A percentile compares a stretch with the other conserved stretches of the same genome.
These are phyloP conservation scores for Brassica balearica DNA, from an alignment of 441 rosid genomes.

Conservation along the genomic window DNA sequence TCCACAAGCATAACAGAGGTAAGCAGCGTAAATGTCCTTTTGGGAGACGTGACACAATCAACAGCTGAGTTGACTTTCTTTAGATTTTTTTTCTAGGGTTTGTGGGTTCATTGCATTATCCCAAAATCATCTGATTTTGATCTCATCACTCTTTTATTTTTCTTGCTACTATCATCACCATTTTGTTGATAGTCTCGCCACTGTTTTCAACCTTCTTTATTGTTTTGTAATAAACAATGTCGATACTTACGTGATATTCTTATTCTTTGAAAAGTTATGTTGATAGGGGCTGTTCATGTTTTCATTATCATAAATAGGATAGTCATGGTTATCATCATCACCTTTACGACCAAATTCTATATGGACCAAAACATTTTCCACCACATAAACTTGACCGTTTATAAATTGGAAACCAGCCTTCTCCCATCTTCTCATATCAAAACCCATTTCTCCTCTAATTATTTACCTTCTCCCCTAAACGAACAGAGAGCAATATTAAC, in stretches of 20 bases:
- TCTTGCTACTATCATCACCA: conserved; percentile 39
- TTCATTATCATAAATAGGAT: conserved; percentile 34
- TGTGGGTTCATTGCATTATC: conserved; percentile 42
- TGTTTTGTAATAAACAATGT: neutral
- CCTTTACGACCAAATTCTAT: conserved; percentile 21
- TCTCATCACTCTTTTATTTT: conserved; percentile 1
- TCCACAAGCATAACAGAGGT: conserved; percentile 31
- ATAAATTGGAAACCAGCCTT: conserved; percentile 37
- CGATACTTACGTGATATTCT: conserved; percentile 30
- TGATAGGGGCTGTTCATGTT: conserved; percentile 37
- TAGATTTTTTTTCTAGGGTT: conserved; percentile 28
- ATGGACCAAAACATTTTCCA: conserved; percentile 37
- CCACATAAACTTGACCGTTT: conserved; percentile 38
- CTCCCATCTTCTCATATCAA: conserved; percentile 37
- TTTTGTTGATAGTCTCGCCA: conserved; percentile 40
- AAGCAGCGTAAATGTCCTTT: conserved; percentile 29
- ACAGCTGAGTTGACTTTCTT: conserved; percentile 38
- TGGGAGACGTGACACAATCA: conserved; percentile 34
- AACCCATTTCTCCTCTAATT: conserved; percentile 17
- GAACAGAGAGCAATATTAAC: neutral
- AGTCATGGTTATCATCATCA: conserved; percentile 43
- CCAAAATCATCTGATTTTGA: conserved; percentile 35
- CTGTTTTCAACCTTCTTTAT: conserved; percentile 21
- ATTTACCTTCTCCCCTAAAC: neutral
- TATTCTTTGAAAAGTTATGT: conserved; percentile 9